Conservation (phyloP, 2,329 filamentous ascomycete species). For the Fusarium sterilihyphosum region DNA sequence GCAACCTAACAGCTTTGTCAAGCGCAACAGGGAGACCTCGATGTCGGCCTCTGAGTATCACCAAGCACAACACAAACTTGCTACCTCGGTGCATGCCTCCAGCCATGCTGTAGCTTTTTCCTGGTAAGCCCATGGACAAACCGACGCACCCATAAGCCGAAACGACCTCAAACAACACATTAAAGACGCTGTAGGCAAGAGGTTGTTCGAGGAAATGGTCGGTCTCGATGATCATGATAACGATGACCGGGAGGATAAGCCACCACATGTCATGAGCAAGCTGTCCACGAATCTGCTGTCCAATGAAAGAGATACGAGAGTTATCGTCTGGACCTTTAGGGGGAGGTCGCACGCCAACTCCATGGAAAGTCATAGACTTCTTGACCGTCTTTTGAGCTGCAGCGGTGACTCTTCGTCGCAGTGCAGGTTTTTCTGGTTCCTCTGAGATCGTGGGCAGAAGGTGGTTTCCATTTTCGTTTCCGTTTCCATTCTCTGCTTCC, state of each 20-base stretch:
- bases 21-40: constrained; percentile 66
- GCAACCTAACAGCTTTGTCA: constrained; percentile 62
- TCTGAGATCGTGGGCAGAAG: constrained; percentile 45
- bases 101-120: constrained; percentile 63
- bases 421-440: constrained; percentile 22
- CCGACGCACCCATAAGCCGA: constrained; percentile 71
- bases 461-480: background rate
- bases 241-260: constrained; percentile 67
- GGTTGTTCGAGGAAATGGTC: constrained; percentile 63
- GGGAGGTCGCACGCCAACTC: constrained; percentile 51
- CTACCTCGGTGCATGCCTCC: constrained; percentile 64
- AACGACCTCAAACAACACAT: constrained; percentile 67
- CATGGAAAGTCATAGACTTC: constrained; percentile 54
- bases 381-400: constrained; percentile 50
- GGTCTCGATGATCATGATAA: constrained; percentile 70
- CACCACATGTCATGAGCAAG: constrained; percentile 75
- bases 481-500: constrained; percentile 33
- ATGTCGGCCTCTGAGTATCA: constrained; percentile 67
- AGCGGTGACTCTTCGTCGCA: constrained; percentile 38
- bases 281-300: constrained; percentile 70
- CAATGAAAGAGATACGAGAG: constrained; percentile 59
- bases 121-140: constrained; percentile 65
- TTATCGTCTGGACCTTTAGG: constrained; percentile 41
- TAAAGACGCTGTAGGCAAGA: constrained; percentile 66
- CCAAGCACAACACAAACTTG: constrained; percentile 67